Evolutionary conservation across 108 stramenopile genomes (phyloP).

Genomic region (Epipyxis sp.): DNA sequence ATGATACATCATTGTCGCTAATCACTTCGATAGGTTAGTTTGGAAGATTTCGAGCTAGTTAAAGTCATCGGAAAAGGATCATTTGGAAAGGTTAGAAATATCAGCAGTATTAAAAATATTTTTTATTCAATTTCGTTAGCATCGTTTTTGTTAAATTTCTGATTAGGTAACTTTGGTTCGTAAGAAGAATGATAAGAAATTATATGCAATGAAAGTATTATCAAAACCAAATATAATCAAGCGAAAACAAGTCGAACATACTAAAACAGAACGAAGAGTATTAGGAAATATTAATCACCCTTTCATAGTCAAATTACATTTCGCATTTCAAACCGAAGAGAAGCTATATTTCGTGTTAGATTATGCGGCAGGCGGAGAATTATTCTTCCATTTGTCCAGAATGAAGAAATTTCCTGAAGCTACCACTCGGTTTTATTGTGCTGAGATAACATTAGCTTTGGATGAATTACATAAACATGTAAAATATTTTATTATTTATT

Average conservation of each 20-base stretch:
- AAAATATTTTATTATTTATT: constrained; percentile 39
- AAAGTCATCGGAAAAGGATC: constrained; percentile 89
- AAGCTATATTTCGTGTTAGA: constrained; percentile 68
- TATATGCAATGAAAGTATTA: constrained; percentile 93
- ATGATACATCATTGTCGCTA: neutral
- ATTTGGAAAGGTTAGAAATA: constrained; percentile 96
- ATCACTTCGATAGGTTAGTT: constrained; percentile 28
- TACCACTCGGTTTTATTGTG: constrained; percentile 48
- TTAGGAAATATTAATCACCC: constrained; percentile 84
- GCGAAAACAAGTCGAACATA: constrained; percentile 63
- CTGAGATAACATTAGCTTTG: constrained; percentile 54
- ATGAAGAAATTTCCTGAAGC: constrained; percentile 31
- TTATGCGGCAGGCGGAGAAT: constrained; percentile 58
- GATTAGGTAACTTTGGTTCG: constrained; percentile 59
- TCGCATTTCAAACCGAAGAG: constrained; percentile 87
- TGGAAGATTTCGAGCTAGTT: constrained; percentile 52
- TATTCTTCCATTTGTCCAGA: constrained; percentile 52
- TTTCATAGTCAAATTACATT: constrained; percentile 89
- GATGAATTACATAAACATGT: constrained; percentile 49
- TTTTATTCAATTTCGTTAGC: neutral
- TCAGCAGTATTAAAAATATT: constrained; percentile 53
- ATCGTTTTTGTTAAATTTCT: neutral
- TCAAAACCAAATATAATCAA: constrained; percentile 69
- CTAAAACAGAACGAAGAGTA: constrained; percentile 85
- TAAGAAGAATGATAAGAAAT: constrained; percentile 61